phyloP scores from a whole-genome alignment of 148 eudicot genomes.

The Rhododendron ferrugineum region DNA sequence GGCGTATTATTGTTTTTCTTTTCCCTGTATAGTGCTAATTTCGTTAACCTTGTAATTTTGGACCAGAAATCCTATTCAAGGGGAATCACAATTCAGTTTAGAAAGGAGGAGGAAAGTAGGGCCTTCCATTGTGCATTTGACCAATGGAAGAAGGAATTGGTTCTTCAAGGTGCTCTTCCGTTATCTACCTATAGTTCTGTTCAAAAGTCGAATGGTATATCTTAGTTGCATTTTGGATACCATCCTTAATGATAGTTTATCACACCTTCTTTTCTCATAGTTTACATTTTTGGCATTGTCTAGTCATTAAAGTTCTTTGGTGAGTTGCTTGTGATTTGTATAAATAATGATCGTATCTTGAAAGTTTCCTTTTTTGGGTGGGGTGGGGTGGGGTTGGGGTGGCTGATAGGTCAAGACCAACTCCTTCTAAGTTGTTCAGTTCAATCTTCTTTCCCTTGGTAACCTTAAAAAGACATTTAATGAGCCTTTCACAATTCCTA shows the following conservation, averaged over 20 bases:
- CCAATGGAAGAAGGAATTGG: conserved; percentile 65
- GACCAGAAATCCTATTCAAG: conserved; percentile 59
- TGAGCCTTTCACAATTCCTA: not conserved
- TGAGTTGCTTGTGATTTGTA: not conserved
- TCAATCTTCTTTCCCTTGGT: not conserved
- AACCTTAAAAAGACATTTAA: not conserved
- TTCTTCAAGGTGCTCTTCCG: conserved; percentile 55
- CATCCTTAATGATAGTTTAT: not conserved
- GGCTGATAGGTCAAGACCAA: not conserved
- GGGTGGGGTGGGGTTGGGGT: not conserved
- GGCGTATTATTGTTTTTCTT: not conserved
- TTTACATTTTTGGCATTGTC: not conserved
- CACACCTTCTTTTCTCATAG: not conserved
- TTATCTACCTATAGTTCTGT: not conserved
- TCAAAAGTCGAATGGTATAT: not conserved
- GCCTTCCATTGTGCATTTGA: conserved; percentile 77
- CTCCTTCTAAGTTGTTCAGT: not conserved
- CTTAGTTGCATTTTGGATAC: not conserved
- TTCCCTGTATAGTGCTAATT: not conserved
- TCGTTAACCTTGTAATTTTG: conserved; percentile 13
- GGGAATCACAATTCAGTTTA: conserved; percentile 63
- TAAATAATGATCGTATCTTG: not conserved
- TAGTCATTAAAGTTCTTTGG: not conserved
- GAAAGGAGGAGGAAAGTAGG: conserved; percentile 63
- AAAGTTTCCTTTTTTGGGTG: not conserved